Base-by-base conservation (phyloP, 129 eudicot species). In the Flaveria linearis region DNA sequence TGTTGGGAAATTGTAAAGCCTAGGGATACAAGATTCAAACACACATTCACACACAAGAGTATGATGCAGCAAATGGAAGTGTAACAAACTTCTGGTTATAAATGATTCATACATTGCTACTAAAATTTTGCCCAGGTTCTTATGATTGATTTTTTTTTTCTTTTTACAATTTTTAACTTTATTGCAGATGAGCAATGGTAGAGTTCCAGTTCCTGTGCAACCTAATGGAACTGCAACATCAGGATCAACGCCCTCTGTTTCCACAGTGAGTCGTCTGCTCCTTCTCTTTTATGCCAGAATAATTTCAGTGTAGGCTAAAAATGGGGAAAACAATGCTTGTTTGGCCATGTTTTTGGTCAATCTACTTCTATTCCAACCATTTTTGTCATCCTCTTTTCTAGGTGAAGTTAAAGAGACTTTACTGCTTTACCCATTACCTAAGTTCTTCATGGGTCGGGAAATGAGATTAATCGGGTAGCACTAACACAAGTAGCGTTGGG, bases 131-230 rank as follows among this genome's bases (percentile, higher is more conserved):
- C 39, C 39, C 7, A 33, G 39, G 4, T 33, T 33, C 39, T 5
- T 33, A 4, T 33, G 39, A 33, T 33, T 33, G 39, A 3, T 36
- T 30, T 2, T 43, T 45, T 45, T 8, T 8, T 45, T 45, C 13
- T 45, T 45, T 45, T 45, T 45, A 45, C 50, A 3, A 10, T 42
- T n/a, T 33, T 69, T 39, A 18, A 63, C 15, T 63, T 63, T 49
- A 17, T 68, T 50, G 80, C 85, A 86, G 88, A 74, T 68, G 83
- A 84, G 82, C 82, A 87, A 79, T 80, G 78, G 86, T 73, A 81
- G 93, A 76, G 73, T 79, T 74, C 88, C 90, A 0, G 41, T 86
- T 69, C 85, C 92, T 2, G 78, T 74, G 18, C 68, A 86, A 52
- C 90, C 85, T 76, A 73, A 74, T 14, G 86, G 88, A 46, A 78